These are phyloP conservation scores for Boletus reticulatus DNA, from an alignment of 768 basidiomycete species.

Conservation along the genomic window DNA sequence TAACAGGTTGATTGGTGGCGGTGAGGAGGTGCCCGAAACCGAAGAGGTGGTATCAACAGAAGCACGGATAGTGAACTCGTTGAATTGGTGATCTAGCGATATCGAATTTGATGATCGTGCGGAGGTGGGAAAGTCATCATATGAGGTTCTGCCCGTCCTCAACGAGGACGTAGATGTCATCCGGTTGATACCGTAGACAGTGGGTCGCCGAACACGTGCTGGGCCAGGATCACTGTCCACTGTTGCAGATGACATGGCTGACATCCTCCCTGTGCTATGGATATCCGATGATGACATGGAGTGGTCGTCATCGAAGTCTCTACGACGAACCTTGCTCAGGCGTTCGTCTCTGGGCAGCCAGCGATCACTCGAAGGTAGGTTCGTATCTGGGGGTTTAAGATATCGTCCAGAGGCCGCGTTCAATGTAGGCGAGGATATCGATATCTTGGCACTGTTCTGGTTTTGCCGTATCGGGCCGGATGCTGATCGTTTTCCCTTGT, in stretches of 20 bases:
- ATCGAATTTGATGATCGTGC: conserved; percentile 79
- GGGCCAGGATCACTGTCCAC: conserved; percentile 89
- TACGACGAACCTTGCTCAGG: conserved; percentile 71
- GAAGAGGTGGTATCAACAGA: conserved; percentile 60
- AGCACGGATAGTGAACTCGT: conserved; percentile 71
- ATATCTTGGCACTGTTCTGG: conserved; percentile 39
- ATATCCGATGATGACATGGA: conserved; percentile 90
- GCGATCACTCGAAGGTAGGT: conserved; percentile 41
- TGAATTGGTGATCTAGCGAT: conserved; percentile 72
- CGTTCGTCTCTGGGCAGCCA: conserved; percentile 55
- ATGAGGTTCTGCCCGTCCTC: conserved; percentile 53
- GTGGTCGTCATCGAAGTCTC: conserved; percentile 87
- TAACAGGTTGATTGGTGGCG: conserved; percentile 72
- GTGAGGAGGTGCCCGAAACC: conserved; percentile 64
- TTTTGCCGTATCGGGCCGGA: conserved; percentile 65
- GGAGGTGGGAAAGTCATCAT: conserved; percentile 70
- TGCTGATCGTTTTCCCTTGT: conserved; percentile 52
- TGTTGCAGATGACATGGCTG: conserved; percentile 76
- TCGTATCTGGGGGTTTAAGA: conserved; percentile 35
- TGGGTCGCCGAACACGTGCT: conserved; percentile 59
- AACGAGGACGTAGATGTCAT: conserved; percentile 77
- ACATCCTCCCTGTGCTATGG: conserved; percentile 70
- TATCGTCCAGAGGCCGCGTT: conserved; percentile 65
- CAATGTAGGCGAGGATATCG: conserved; percentile 46
- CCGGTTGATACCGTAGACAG: conserved; percentile 64